phyloP scores from a whole-genome alignment of 2,329 filamentous ascomycete genomes.

The Exophiala alcalophila region DNA sequence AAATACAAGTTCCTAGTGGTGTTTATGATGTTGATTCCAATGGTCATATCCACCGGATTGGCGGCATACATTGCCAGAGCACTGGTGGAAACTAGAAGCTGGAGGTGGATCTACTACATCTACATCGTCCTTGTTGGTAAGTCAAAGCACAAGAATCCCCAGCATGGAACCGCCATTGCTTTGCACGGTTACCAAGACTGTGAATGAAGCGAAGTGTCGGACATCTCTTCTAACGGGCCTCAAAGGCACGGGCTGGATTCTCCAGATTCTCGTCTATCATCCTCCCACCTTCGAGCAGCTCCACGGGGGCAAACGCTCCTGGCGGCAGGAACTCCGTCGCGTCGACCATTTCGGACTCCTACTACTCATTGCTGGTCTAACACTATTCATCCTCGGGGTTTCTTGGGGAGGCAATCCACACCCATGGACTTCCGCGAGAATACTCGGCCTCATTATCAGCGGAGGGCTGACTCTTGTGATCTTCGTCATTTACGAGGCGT shows the following conservation, averaged over 20 bases:
- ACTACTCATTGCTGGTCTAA: conserved; percentile 41
- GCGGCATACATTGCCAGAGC: conserved; percentile 15
- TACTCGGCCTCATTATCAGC: conserved; percentile 32
- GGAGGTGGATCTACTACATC: conserved; percentile 38
- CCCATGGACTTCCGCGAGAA: conserved; percentile 26
- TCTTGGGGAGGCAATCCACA: conserved; percentile 33
- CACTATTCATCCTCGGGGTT: conserved; percentile 45
- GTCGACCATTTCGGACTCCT: conserved; percentile 48
- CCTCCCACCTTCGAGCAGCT: conserved; percentile 43
- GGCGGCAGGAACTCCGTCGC: conserved; percentile 39
- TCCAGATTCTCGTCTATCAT: conserved; percentile 42
- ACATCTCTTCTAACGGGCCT: too few species aligned
- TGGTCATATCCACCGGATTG: conserved; percentile 16
- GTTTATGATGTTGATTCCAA: conserved; percentile 5
- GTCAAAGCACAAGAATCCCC: too few species aligned
- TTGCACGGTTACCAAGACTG: too few species aligned
- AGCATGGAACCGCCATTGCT: too few species aligned
- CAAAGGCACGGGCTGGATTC: conserved; percentile 30
- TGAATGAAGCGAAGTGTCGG: too few species aligned
- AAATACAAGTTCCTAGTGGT: conserved; percentile 7
- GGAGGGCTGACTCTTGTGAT: conserved; percentile 24
- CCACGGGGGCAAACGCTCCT: conserved; percentile 35
- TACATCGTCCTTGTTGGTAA: too few species aligned
- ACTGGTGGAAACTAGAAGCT: conserved; percentile 4
- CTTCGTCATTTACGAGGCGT: conserved; percentile 32